Evolutionary conservation across 345 rosid species (phyloP).

Genomic region (Dipteronia sinensis): DNA sequence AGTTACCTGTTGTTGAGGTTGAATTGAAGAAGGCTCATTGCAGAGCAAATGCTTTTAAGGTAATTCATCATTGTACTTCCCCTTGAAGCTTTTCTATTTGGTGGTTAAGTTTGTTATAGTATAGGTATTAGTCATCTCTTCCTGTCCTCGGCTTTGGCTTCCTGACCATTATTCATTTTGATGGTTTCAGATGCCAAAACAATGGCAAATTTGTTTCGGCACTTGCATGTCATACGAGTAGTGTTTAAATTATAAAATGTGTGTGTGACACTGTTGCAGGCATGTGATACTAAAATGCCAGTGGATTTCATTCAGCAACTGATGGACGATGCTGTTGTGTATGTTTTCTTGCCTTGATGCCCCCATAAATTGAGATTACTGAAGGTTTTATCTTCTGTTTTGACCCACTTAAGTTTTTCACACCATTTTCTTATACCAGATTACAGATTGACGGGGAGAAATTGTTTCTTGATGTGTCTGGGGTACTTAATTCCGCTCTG

Average conservation of each 20-base stretch:
- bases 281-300: slow-evolving; percentile 48
- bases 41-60: slow-evolving; percentile 74
- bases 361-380: slow-evolving; percentile 5
- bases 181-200: neutral
- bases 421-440: slow-evolving; percentile 43
- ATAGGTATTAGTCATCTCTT: slow-evolving; percentile 13
- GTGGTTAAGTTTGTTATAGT: neutral
- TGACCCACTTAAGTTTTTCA: neutral
- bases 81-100: slow-evolving; percentile 7
- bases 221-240: neutral
- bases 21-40: slow-evolving; percentile 89
- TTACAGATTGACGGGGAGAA: slow-evolving; percentile 67
- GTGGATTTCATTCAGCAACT: slow-evolving; percentile 62
- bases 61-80: slow-evolving; percentile 21
- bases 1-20: slow-evolving; percentile 63
- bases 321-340: slow-evolving; percentile 62
- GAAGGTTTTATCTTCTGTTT: slow-evolving; percentile 12
- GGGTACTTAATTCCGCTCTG: slow-evolving; percentile 54
- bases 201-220: neutral
- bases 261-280: slow-evolving; percentile 44
- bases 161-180: slow-evolving; percentile 3
- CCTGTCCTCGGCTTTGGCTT: slow-evolving; percentile 7
- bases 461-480: slow-evolving; percentile 51
- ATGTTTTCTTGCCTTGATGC: slow-evolving; percentile 34
- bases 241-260: neutral